Evolutionary conservation across 768 basidiomycete species (phyloP), one percentile per base, ranked within the genome.

Genomic region (Collybiopsis confluens): DNA sequence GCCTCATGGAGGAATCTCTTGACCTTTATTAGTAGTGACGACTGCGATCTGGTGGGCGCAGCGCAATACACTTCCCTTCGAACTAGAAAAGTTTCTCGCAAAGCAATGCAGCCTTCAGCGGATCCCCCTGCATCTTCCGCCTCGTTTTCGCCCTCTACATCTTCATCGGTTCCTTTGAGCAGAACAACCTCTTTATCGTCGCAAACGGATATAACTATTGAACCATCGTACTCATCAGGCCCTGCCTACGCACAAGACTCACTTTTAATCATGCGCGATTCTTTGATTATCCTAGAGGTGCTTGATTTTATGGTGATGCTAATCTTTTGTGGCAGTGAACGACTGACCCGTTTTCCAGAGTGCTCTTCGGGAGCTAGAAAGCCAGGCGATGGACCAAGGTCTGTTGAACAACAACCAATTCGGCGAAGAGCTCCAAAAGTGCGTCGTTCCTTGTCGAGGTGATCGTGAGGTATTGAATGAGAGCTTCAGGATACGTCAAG

Each of bases 91-190:
- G 30, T 11, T 35, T 47, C 26, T 30, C 26, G 45, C 35, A 47
- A 35, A 47, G n/a, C 24, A 20, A 37, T 48, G 47, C 47, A 36
- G 35, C 33, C 35, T n/a, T n/a, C n/a, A n/a, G 47, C 21, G 47
- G 35, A 35, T 21, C 35, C 47, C 35, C 35, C 45, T 20, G 23
- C 45, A 18, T 40, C 38, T 47, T 47, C 26, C 28, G 35, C 45
- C 11, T 28, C 6, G 20, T 28, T 73, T 1, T 52, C 66, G 1
- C 21, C 47, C 36, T 36, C 35, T 13, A 36, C 30, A 5, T 33
- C 33, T 20, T 35, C 44, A 45, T 45, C 33, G 35, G 21, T 11
- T 47, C 26, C 44, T 26, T 21, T 35, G 18, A 48, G 47, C 35
- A 48, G 47, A 15, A 48, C 30, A 21, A 24, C 11, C 3, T 48